phyloP scores from a whole-genome alignment of 768 basidiomycete genomes.

The Sporobolomyces phaffii region DNA sequence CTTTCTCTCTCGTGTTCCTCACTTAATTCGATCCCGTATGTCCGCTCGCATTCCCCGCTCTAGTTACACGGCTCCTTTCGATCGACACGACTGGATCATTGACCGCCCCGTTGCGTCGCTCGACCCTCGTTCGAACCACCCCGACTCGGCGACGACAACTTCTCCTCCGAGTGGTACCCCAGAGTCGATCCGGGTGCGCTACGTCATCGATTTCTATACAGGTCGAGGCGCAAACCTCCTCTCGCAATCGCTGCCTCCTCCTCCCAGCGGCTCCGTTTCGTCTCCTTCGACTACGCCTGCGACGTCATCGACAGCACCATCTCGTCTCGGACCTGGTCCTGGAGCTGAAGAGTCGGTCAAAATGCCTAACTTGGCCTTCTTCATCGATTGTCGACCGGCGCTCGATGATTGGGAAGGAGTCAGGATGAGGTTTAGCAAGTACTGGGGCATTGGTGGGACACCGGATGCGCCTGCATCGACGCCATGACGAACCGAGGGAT shows the following conservation, averaged over 20 bases:
- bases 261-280: neutral
- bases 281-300: neutral
- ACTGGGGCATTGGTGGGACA: slow-evolving; percentile 15
- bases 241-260: slow-evolving; percentile 13
- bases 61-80: slow-evolving; percentile 91
- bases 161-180: neutral
- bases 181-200: slow-evolving; percentile 68
- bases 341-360: slow-evolving; percentile 30
- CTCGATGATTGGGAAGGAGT: slow-evolving; percentile 91
- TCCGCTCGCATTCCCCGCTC: neutral
- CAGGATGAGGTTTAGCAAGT: slow-evolving; percentile 54
- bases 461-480: no score
- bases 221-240: slow-evolving; percentile 52
- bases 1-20: no score
- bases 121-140: no score
- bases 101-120: slow-evolving; percentile 81
- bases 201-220: slow-evolving; percentile 97
- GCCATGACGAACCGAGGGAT: no score
- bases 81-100: slow-evolving; percentile 93
- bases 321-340: no score
- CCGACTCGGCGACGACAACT: neutral
- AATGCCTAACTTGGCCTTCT: slow-evolving; percentile 65
- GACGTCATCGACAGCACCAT: neutral
- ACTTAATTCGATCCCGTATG: neutral
- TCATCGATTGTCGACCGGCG: slow-evolving; percentile 88